Evolutionary conservation across 805 yeast species (phyloP).

Genomic region (Hanseniaspora hatyaiensis): DNA sequence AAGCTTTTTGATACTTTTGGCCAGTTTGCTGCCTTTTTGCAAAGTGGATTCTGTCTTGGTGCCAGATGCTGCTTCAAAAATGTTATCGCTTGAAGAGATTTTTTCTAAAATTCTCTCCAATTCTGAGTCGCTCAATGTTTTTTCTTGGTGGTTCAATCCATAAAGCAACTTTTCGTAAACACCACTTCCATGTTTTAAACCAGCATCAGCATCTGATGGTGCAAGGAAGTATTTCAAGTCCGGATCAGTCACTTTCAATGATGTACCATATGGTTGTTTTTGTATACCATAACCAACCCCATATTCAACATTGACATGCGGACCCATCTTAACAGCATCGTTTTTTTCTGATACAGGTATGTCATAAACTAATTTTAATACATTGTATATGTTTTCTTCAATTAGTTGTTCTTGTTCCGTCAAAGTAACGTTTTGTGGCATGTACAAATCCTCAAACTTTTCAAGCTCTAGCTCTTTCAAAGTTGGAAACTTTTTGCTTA

Average conservation of each 20-base stretch:
- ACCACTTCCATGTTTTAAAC: neutral
- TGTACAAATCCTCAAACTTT: constrained; percentile 2
- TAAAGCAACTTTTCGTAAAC: constrained; percentile 3
- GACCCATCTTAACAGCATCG: constrained; percentile 10
- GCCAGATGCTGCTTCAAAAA: neutral
- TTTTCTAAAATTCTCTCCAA: constrained; percentile 4
- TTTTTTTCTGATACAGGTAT: neutral
- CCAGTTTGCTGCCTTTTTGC: neutral
- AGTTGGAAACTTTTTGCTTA: constrained; percentile 13
- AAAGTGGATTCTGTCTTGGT: neutral
- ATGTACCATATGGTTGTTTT: constrained; percentile 6
- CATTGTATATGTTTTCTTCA: constrained; percentile 8
- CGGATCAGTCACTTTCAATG: constrained; percentile 5
- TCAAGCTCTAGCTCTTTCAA: constrained; percentile 4
- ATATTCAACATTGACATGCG: constrained; percentile 10
- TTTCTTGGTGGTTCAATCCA: constrained; percentile 1
- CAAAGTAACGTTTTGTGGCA: constrained; percentile 2
- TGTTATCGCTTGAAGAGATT: neutral
- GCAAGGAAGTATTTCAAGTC: constrained; percentile 2
- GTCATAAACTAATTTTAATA: constrained; percentile 11
- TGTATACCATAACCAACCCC: constrained; percentile 15
- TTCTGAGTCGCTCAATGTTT: neutral
- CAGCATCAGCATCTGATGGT: constrained; percentile 6
- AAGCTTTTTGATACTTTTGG: constrained; percentile 4
- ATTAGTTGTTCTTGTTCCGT: neutral